Conservation (phyloP, 2,329 filamentous ascomycete species). For the Mariannaea elegans region DNA sequence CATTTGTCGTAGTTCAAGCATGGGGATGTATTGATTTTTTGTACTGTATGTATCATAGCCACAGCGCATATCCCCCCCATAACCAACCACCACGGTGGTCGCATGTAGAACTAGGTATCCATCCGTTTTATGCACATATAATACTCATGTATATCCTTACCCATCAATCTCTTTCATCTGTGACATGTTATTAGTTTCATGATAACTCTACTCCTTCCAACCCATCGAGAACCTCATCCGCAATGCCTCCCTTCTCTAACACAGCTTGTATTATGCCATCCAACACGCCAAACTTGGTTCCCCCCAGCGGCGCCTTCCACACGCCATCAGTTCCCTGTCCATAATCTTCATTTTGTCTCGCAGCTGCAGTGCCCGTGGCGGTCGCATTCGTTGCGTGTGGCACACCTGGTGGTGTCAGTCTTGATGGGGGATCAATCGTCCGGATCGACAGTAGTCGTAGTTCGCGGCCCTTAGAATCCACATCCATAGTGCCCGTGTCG, state of each 20-base stretch:
- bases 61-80: conserved; percentile 18
- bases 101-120: conserved; percentile 31
- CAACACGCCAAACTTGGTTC: conserved; percentile 78
- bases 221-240: conserved; percentile 84
- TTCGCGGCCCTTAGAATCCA: conserved; percentile 51
- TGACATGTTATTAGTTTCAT: conserved; percentile 41
- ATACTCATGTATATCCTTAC: too few species aligned
- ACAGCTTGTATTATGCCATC: conserved; percentile 80
- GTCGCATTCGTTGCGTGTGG: conserved; percentile 68
- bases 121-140: not conserved
- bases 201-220: conserved; percentile 78
- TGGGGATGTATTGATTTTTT: not conserved
- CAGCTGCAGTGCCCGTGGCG: conserved; percentile 45
- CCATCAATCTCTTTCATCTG: not conserved
- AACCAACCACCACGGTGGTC: conserved; percentile 15
- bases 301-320: conserved; percentile 87
- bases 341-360: conserved; percentile 52
- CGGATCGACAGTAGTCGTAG: conserved; percentile 74
- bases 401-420: conserved; percentile 76
- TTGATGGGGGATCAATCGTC: conserved; percentile 78
- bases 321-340: conserved; percentile 74
- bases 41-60: conserved; percentile 5
- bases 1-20: not conserved
- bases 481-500: conserved; percentile 48
- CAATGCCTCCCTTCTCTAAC: conserved; percentile 80